Base-by-base conservation (phyloP, 352 stramenopile species). In the Phytophthora melonis region DNA sequence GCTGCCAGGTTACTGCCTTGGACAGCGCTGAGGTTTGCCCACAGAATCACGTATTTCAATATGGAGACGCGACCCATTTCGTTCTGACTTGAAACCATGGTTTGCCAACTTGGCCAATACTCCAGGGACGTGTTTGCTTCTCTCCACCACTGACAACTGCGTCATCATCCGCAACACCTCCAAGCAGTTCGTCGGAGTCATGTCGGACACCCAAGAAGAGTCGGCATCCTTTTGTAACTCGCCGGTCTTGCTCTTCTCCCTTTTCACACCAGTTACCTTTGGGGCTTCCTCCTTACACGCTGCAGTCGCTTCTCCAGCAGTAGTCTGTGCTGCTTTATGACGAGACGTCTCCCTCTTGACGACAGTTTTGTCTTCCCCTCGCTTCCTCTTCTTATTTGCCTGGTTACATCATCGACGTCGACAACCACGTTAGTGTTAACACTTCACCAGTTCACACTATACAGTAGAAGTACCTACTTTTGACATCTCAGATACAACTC, bases 1-100 rank as follows among this genome's bases (percentile, higher is more conserved):
- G 23, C 16, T 25, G 6, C 7, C 6, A 61, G 30, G 25, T 68
- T 41, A 27, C n/a, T 19, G 54, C 21, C 34, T 0, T 21, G 21
- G 9, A 7, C 34, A 34, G 36, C 50, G 47, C 61, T 61, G 8
- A 61, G 21, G 16, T 61, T 36, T 3, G 61, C 23, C 61, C 61
- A 68, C 14, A 56, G 36, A 19, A 61, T n/a, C 50, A 68, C 61
- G 50, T 68, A 61, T 41, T 61, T 68, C 25, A 68, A 6, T 16
- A 68, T 55, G 3, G 36, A 55, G 5, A 61, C n/a, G 11, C 59
- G 34, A 9, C 41, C 16, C 2, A 21, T 36, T 34, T 43, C 36
- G 13, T 43, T 43, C 13, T 43, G 36, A 16, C 36, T 14, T 13
- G 25, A 34, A 13, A 47, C 14, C 43, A 68, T 43, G 4, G 18